Conservation (phyloP, 1,139 yeast species). For the Yamadazyma songkhlaensis region DNA sequence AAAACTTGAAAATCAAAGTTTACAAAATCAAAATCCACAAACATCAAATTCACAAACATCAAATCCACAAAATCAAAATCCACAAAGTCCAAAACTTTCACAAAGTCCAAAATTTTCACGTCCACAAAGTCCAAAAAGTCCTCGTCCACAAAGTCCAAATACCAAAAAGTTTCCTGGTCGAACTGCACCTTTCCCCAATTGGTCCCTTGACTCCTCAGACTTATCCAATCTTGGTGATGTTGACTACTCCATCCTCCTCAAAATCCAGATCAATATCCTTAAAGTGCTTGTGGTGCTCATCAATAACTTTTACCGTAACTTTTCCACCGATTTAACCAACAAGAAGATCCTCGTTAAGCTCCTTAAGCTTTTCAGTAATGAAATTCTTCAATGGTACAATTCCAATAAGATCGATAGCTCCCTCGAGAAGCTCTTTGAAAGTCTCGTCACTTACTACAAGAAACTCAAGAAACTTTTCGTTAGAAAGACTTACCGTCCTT, state of each 20-base stretch:
- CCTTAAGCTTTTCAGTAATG: constrained; percentile 67
- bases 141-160: no score
- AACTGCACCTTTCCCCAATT: constrained; percentile 57
- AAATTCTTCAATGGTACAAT: constrained; percentile 69
- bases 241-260: constrained; percentile 56
- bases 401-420: constrained; percentile 41
- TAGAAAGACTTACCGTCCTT: constrained; percentile 76
- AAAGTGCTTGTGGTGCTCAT: constrained; percentile 75
- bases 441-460: constrained; percentile 59
- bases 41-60: no score
- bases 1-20: no score
- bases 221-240: constrained; percentile 43
- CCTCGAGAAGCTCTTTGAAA: constrained; percentile 44
- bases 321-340: constrained; percentile 64
- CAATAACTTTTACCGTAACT: constrained; percentile 71
- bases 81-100: no score
- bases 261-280: constrained; percentile 78
- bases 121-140: no score
- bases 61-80: no score
- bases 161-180: no score
- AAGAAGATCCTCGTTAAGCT: constrained; percentile 64
- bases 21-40: no score
- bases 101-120: no score
- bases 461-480: constrained; percentile 71
- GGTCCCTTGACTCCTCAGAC: constrained; percentile 44